phyloP scores from a whole-genome alignment of 2,329 filamentous ascomycete genomes.

The Trichoderma koningiopsis region DNA sequence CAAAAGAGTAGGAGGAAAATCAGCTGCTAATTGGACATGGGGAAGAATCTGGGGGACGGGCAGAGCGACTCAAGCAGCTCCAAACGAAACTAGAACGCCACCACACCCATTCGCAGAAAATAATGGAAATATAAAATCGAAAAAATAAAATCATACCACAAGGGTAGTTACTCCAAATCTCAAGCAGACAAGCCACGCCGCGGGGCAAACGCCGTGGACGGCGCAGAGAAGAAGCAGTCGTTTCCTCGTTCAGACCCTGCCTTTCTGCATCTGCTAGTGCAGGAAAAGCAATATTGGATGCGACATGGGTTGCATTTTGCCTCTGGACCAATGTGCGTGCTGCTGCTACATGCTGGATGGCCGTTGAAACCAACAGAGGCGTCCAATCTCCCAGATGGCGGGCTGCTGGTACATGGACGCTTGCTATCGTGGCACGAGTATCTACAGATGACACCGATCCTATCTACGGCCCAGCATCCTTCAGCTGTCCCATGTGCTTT shows the following conservation, averaged over 20 bases:
- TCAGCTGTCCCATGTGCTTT: not conserved
- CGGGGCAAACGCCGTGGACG: not conserved
- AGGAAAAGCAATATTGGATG: conserved; percentile 17
- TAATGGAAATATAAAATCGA: not conserved
- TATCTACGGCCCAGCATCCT: not conserved
- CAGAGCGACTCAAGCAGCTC: not conserved
- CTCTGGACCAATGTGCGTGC: not conserved
- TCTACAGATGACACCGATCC: not conserved
- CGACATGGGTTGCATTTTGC: conserved; percentile 15
- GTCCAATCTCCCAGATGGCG: conserved; percentile 4
- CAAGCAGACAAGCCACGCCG: not conserved
- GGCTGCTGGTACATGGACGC: not conserved
- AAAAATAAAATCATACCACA: not conserved
- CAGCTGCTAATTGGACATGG: not conserved
- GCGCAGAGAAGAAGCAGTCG: not conserved
- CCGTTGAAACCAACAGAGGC: conserved; percentile 2
- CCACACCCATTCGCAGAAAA: not conserved
- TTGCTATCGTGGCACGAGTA: not conserved
- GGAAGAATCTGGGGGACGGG: not conserved
- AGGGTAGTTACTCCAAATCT: not conserved
- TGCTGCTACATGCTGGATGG: not conserved
- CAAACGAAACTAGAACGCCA: not conserved
- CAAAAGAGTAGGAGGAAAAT: not conserved
- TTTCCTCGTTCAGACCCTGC: not conserved
- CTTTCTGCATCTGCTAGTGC: conserved; percentile 2